Evolutionary conservation across 805 yeast species (phyloP), one percentile per base, ranked within the genome.

Genomic region (Scheffersomyces amazonensis): DNA sequence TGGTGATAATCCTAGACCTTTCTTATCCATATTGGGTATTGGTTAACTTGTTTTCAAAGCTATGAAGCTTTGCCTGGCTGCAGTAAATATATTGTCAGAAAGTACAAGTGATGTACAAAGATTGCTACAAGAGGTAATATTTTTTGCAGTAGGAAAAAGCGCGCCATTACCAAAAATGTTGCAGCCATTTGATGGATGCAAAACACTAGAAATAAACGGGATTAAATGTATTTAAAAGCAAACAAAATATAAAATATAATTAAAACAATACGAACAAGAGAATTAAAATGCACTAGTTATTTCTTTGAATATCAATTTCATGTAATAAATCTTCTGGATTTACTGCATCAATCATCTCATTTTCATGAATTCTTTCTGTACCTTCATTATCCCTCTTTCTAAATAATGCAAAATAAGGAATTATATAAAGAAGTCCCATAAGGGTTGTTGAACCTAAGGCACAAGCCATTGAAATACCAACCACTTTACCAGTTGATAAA

Each of bases 381-480:
- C 40, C 36, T n/a, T 47, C 52, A 3, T 45, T 40, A 8, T 48
- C 54, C 31, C 47, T 54, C 34, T 53, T 62, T 36, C 62, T 57
- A 44, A 66, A 60, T 24, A 69, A 52, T 23, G 54, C 48, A 35
- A 60, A 60, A 40, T 58, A 60, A 3, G 75, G 75, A n/a, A 69
- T 56, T 11, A 66, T 48, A 48, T 64, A 69, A 34, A 68, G 49
- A 34, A 69, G 52, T n/a, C 72, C 70, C 41, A 69, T 52, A 5
- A 69, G 42, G 0, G 68, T 54, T 2, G 72, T 65, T 1, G 73
- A 58, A 1, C 74, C 75, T 20, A 69, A 48, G 1, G 75, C 75
- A 54, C 72, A 66, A 1, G 75, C 75, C 35, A 69, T 52, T 1
- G 75, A 67, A 8, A 69, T 59, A 6, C 75, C 75, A 15, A 69